These are phyloP conservation scores for Plasmodium falciparum DNA, from an alignment of 169 alveolate genomes.

Conservation along the genomic window DNA sequence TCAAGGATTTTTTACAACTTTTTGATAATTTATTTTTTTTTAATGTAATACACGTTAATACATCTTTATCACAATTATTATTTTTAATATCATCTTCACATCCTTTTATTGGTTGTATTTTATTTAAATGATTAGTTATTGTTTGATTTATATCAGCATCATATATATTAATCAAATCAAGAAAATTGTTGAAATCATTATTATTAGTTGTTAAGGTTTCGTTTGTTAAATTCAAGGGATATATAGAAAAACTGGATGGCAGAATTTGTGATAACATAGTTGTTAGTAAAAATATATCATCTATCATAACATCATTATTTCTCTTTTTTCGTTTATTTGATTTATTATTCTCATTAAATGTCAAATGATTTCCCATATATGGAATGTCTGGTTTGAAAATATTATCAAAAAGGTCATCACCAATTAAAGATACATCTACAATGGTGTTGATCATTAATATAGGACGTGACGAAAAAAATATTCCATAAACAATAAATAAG, in stretches of 20 bases:
- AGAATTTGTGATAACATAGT: conserved; percentile 53
- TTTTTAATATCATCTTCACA: conserved; percentile 72
- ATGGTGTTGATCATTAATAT: conserved; percentile 12
- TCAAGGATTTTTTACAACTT: conserved; percentile 44
- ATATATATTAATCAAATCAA: conserved; percentile 56
- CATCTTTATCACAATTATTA: conserved; percentile 64
- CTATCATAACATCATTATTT: conserved; percentile 21
- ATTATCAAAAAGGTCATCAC: conserved; percentile 36
- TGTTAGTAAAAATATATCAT: conserved; percentile 62
- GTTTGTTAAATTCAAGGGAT: conserved; percentile 27
- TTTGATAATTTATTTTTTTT: conserved; percentile 52
- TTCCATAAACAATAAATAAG: conserved; percentile 11
- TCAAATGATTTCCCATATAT: conserved; percentile 49
- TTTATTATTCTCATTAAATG: conserved; percentile 48
- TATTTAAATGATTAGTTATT: conserved; percentile 23
- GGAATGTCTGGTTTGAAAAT: conserved; percentile 38
- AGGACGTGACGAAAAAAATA: conserved; percentile 19
- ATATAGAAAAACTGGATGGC: conserved; percentile 49
- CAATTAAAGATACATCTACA: conserved; percentile 23
- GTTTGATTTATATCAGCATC: conserved; percentile 52
- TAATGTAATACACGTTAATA: conserved; percentile 62
- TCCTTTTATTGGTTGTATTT: conserved; percentile 64
- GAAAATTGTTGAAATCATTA: conserved; percentile 20
- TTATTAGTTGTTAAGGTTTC: conserved; percentile 8
- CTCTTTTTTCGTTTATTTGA: conserved; percentile 41